Evolutionary conservation across 805 yeast genomes (phyloP).

Genomic region (Pichia kluyveri): DNA sequence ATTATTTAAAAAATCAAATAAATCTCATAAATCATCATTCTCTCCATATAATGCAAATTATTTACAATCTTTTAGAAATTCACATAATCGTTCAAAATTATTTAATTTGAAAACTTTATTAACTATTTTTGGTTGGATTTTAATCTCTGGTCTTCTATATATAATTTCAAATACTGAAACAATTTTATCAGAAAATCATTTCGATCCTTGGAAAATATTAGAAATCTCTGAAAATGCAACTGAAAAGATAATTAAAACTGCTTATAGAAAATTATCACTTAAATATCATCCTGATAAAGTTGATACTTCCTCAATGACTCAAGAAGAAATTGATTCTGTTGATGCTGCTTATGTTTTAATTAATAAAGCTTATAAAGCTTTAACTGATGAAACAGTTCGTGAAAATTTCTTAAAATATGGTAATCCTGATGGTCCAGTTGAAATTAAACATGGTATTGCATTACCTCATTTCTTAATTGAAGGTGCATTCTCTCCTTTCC

Average conservation of each 20-base stretch:
- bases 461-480: constrained; percentile 86
- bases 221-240: constrained; percentile 59
- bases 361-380: constrained; percentile 87
- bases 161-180: constrained; percentile 38
- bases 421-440: constrained; percentile 97
- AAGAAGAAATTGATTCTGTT: constrained; percentile 44
- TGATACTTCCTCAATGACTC: constrained; percentile 47
- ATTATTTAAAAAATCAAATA: neutral
- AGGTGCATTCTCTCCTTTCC: constrained; percentile 60
- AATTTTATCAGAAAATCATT: constrained; percentile 35
- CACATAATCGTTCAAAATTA: constrained; percentile 21
- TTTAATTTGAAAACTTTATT: constrained; percentile 25
- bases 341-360: constrained; percentile 76
- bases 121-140: constrained; percentile 52
- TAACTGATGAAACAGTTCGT: constrained; percentile 80
- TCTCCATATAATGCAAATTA: constrained; percentile 27
- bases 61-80: constrained; percentile 22
- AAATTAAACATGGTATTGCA: constrained; percentile 86
- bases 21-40: constrained; percentile 10
- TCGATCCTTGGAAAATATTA: constrained; percentile 88
- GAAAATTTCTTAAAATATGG: constrained; percentile 83
- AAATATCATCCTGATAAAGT: constrained; percentile 93
- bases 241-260: constrained; percentile 71
- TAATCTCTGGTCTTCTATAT: constrained; percentile 34
- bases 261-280: constrained; percentile 79